Evolutionary conservation across 768 basidiomycete species (phyloP).

Genomic region (Pleurotus platypus): DNA sequence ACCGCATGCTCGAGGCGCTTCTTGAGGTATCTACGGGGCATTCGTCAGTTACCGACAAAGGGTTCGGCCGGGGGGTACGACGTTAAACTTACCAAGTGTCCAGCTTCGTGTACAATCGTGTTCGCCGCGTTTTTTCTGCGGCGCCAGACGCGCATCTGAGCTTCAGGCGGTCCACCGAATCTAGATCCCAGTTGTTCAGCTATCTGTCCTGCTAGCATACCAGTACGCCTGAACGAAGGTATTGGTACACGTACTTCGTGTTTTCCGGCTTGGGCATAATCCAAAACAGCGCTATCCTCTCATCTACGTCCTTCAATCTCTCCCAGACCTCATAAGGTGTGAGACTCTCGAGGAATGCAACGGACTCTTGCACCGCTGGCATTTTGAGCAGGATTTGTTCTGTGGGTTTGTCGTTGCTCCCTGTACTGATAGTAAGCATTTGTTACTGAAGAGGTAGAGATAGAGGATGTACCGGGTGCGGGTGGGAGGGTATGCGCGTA

Average conservation of each 20-base stretch:
- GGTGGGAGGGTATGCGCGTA: constrained; percentile 15
- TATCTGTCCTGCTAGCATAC: not conserved
- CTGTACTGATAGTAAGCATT: not conserved
- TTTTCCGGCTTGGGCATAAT: constrained; percentile 35
- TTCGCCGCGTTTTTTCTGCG: constrained; percentile 1
- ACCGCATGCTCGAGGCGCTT: constrained; percentile 2
- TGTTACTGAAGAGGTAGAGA: no score
- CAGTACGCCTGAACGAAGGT: not conserved
- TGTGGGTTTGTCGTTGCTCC: constrained; percentile 19
- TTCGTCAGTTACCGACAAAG: not conserved
- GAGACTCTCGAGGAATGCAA: constrained; percentile 49
- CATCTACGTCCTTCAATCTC: constrained; percentile 40
- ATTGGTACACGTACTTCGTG: not conserved
- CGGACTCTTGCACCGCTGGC: constrained; percentile 60
- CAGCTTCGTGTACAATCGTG: not conserved
- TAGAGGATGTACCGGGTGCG: not conserved
- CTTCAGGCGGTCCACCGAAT: not conserved
- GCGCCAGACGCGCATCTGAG: not conserved
- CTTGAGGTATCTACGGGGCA: not conserved
- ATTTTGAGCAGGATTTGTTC: constrained; percentile 60
- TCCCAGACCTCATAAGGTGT: constrained; percentile 39
- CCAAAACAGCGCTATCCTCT: constrained; percentile 50
- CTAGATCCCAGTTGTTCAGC: not conserved
- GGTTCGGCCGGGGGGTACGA: not conserved
- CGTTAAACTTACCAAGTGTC: not conserved